Evolutionary conservation across 23 red algal species (phyloP).

Genomic region (Gracilaria domingensis): DNA sequence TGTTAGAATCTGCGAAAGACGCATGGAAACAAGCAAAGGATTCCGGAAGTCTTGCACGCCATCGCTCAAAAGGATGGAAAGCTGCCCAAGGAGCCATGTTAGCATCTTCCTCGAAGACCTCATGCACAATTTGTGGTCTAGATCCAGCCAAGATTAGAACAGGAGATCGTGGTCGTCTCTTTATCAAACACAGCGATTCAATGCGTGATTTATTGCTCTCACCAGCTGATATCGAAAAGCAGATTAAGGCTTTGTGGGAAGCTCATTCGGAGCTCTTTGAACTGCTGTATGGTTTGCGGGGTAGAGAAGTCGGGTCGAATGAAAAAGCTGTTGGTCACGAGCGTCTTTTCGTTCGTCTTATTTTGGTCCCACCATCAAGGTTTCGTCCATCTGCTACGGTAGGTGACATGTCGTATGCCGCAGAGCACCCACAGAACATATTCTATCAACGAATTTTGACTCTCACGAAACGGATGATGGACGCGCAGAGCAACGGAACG

Average conservation of each 20-base stretch:
- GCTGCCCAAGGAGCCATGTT: slow-evolving; percentile 9
- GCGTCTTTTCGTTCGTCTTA: slow-evolving; percentile 77
- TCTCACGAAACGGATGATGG: slow-evolving; percentile 31
- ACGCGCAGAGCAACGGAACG: slow-evolving; percentile 7
- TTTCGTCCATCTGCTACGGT: slow-evolving; percentile 77
- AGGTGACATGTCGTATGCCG: slow-evolving; percentile 47
- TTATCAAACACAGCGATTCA: not conserved
- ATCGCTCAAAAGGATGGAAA: slow-evolving; percentile 63
- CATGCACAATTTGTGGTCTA: slow-evolving; percentile 33
- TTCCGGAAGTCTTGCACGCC: slow-evolving; percentile 4
- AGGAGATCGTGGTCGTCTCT: slow-evolving; percentile 34
- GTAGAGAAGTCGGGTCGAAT: slow-evolving; percentile 6
- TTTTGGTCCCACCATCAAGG: slow-evolving; percentile 84
- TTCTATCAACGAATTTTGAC: slow-evolving; percentile 75
- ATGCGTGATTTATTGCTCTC: slow-evolving; percentile 50
- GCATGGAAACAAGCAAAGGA: slow-evolving; percentile 42
- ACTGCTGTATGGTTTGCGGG: slow-evolving; percentile 56
- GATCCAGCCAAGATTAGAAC: not conserved
- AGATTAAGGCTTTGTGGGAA: slow-evolving; percentile 59
- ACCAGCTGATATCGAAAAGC: slow-evolving; percentile 55
- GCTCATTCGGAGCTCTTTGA: slow-evolving; percentile 65
- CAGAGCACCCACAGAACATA: slow-evolving; percentile 96
- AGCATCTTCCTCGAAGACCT: not conserved
- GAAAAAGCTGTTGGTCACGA: not conserved
- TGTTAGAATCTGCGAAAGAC: slow-evolving; percentile 34